These are phyloP conservation scores for Arachnopeziza araneosa DNA, from an alignment of 2,329 filamentous ascomycete species.

Conservation along the genomic window DNA sequence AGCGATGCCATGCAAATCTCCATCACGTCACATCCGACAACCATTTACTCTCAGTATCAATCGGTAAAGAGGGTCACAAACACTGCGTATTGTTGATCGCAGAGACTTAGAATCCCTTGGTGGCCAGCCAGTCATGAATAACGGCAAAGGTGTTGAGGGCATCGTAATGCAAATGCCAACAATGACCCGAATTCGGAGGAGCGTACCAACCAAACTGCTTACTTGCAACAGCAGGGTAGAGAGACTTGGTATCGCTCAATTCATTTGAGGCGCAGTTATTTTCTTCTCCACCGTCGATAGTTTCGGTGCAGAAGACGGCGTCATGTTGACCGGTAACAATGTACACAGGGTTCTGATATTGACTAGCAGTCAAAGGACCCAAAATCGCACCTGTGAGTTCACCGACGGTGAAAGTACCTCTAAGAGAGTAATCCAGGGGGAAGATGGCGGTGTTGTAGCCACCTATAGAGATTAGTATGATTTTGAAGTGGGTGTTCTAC, in stretches of 20 bases:
- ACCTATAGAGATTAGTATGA: neutral
- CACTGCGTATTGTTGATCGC: too few relatives aligned
- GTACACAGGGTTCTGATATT: conserved; percentile 10
- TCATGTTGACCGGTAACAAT: conserved; percentile 17
- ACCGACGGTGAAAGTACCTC: conserved; percentile 16
- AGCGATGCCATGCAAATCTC: neutral
- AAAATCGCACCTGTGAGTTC: conserved; percentile 7
- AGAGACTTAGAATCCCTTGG: neutral
- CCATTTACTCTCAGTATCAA: neutral
- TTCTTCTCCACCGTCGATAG: neutral
- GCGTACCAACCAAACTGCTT: neutral
- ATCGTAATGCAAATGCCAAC: conserved; percentile 7
- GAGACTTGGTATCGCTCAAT: neutral
- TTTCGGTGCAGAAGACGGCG: conserved; percentile 9
- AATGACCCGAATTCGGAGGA: conserved; percentile 7
- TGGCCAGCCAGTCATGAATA: conserved; percentile 5
- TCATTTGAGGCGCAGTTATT: neutral
- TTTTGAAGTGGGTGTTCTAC: neutral
- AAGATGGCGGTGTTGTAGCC: neutral
- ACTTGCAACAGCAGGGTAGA: neutral
- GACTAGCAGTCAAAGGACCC: neutral
- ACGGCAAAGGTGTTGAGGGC: conserved; percentile 4
- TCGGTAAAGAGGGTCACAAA: neutral
- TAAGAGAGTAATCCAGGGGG: conserved; percentile 4
- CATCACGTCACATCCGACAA: neutral